Evolutionary conservation across 768 basidiomycete genomes (phyloP).

Genomic region (Trametes gibbosa): DNA sequence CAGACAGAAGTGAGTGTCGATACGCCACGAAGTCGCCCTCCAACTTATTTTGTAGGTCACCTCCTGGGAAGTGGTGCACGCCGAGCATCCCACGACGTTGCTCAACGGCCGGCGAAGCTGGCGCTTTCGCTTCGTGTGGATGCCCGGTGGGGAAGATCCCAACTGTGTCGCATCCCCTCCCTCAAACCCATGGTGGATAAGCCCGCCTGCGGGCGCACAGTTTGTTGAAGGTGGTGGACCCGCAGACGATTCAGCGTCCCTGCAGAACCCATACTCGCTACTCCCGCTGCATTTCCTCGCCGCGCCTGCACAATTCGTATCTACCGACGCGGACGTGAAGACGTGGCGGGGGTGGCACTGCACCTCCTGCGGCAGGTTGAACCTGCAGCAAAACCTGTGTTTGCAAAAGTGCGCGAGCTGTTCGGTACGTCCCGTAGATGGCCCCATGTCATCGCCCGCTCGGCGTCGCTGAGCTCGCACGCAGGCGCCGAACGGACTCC

Average conservation of each 20-base stretch:
- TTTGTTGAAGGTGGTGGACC: too few relatives aligned
- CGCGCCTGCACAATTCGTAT: background rate
- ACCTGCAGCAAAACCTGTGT: constrained; percentile 15
- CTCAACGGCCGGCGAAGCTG: background rate
- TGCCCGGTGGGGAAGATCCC: constrained; percentile 2
- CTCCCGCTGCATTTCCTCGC: constrained; percentile 13
- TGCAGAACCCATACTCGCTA: background rate
- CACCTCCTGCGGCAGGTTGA: constrained; percentile 9
- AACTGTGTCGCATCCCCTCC: background rate
- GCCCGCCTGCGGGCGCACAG: background rate
- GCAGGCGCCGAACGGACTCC: constrained; percentile 8
- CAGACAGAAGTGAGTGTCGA: background rate
- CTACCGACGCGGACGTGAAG: constrained; percentile 6
- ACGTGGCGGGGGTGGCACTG: constrained; percentile 14
- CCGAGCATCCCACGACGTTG: background rate
- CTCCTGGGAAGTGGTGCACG: background rate
- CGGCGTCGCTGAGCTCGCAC: too few relatives aligned
- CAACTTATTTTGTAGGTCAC: background rate
- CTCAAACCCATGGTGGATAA: constrained; percentile 4
- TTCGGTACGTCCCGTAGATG: background rate
- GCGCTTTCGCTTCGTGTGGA: constrained; percentile 11
- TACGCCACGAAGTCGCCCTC: background rate
- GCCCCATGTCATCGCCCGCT: too few relatives aligned
- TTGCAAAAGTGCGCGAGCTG: constrained; percentile 14
- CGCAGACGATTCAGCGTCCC: background rate